phyloP scores from a whole-genome alignment of 2,329 filamentous ascomycete species.

The Emmonsia crescens region DNA sequence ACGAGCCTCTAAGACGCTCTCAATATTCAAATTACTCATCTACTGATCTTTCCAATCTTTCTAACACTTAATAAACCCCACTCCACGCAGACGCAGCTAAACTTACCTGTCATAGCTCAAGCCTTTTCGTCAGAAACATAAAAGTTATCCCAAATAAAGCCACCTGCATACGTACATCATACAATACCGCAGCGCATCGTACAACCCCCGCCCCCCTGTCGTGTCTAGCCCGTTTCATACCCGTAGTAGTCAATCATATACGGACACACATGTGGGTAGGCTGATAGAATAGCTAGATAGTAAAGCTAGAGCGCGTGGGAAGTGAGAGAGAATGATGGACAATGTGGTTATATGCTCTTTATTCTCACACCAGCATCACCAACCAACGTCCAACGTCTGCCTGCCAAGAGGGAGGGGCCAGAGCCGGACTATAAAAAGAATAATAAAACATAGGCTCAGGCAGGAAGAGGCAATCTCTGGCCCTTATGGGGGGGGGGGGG shows the following conservation, averaged over 20 bases:
- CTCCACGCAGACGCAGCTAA: background rate
- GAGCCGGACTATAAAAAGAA: background rate
- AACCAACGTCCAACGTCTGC: background rate
- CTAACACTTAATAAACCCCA: background rate
- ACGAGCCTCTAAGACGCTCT: background rate
- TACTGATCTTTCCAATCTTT: no score
- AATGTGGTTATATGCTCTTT: background rate
- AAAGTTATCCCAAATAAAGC: background rate
- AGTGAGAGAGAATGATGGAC: background rate
- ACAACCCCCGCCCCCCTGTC: background rate
- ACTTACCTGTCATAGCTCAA: background rate
- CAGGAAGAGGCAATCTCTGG: background rate
- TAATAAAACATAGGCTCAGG: background rate
- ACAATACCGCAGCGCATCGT: background rate
- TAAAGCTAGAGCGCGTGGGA: background rate
- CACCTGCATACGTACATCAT: background rate
- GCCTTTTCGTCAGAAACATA: background rate
- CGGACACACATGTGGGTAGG: background rate
- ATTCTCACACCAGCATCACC: background rate
- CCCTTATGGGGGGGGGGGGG: no score
- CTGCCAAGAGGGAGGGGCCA: background rate
- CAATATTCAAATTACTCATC: background rate
- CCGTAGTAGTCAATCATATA: background rate
- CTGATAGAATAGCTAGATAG: background rate
- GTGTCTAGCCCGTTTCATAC: background rate